Percentiles rank a stretch among this genome's conserved stretches.
Evolutionary conservation across 2,329 filamentous ascomycete genomes (phyloP).

Genomic region (Claviceps humidiphila): DNA sequence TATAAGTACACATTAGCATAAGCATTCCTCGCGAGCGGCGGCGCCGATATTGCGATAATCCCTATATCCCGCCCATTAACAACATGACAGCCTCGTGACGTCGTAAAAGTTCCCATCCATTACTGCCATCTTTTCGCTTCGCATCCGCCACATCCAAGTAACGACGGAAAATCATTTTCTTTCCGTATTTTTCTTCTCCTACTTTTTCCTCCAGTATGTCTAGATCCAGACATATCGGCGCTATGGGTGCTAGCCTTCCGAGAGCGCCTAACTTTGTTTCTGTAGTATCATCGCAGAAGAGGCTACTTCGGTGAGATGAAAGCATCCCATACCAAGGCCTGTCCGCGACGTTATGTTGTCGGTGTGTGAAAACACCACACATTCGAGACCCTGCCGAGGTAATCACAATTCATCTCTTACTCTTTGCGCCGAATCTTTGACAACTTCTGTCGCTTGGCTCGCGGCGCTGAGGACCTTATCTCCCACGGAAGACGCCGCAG

Average conservation of each 20-base stretch:
- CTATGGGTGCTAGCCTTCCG: neutral
- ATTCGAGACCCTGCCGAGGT: neutral
- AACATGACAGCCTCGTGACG: neutral
- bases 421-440: conserved; percentile 24
- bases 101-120: neutral
- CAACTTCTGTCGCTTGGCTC: conserved; percentile 28
- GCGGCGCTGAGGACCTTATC: conserved; percentile 24
- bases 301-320: neutral
- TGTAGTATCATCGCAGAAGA: neutral
- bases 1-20: neutral
- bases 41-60: neutral
- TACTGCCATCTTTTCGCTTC: neutral
- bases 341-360: neutral
- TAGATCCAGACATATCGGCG: neutral
- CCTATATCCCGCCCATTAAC: neutral
- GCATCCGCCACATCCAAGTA: neutral
- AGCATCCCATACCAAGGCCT: neutral
- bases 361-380: neutral
- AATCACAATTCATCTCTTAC: conserved; percentile 30
- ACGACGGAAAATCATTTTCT: neutral
- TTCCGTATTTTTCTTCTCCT: neutral
- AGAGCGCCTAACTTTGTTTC: neutral
- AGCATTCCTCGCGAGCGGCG: neutral
- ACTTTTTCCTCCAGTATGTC: neutral
- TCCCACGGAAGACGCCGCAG: conserved; percentile 19